These are phyloP conservation scores for Lentithecium fluviatile DNA, from an alignment of 495 filamentous ascomycete species.

Conservation along the genomic window DNA sequence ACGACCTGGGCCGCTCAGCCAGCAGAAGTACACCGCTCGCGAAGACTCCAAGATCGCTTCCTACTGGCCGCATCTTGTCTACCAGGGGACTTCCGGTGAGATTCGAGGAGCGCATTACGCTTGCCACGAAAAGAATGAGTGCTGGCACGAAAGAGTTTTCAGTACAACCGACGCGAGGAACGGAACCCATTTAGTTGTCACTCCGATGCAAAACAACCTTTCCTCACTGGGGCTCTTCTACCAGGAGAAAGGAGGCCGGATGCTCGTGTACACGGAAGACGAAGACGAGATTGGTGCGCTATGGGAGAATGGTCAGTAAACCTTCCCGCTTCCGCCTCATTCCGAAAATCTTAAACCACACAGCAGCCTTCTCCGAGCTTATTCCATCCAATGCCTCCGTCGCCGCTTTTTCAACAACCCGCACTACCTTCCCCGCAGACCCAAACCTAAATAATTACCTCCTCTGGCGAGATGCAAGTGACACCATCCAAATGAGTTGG, in stretches of 20 bases:
- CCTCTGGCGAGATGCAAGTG: slow-evolving; percentile 19
- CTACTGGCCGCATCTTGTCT: slow-evolving; percentile 21
- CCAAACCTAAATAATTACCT: slow-evolving; percentile 21
- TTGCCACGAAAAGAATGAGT: slow-evolving; percentile 11
- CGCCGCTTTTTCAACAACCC: slow-evolving; percentile 20
- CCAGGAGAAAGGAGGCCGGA: slow-evolving; percentile 10
- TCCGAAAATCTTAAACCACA: background rate
- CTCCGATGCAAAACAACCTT: slow-evolving; percentile 16
- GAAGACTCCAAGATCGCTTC: slow-evolving; percentile 7
- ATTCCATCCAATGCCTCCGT: slow-evolving; percentile 17
- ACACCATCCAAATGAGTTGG: slow-evolving; percentile 25
- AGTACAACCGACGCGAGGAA: slow-evolving; percentile 5
- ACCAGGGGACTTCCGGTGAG: slow-evolving; percentile 17
- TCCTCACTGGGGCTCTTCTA: slow-evolving; percentile 16
- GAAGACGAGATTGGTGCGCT: background rate
- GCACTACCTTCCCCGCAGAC: background rate
- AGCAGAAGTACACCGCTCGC: slow-evolving; percentile 22
- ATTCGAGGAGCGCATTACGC: slow-evolving; percentile 11
- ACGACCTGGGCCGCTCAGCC: slow-evolving; percentile 10
- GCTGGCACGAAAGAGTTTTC: slow-evolving; percentile 19
- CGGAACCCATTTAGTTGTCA: slow-evolving; percentile 5
- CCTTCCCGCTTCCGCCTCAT: too few relatives aligned
- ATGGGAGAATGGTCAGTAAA: slow-evolving; percentile 10
- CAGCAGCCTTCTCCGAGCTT: slow-evolving; percentile 15
- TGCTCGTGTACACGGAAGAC: slow-evolving; percentile 12